These are phyloP conservation scores for Mangifera indica DNA, from an alignment of 345 rosid species.

Conservation along the genomic window DNA sequence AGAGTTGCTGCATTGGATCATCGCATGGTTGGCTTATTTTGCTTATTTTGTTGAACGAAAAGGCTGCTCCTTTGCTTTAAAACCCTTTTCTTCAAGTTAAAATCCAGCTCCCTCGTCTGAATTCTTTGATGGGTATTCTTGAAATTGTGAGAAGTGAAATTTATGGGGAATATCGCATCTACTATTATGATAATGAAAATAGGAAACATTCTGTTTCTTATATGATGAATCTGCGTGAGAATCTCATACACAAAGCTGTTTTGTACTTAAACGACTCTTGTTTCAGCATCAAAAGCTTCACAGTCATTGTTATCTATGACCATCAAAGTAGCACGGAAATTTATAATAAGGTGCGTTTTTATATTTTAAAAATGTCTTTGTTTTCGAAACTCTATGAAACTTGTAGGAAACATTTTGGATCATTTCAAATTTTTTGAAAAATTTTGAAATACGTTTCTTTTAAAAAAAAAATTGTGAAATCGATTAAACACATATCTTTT, in stretches of 20 bases:
- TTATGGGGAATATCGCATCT: neutral
- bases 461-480: too few species aligned
- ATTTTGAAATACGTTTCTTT: too few species aligned
- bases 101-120: neutral
- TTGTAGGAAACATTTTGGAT: too few species aligned
- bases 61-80: neutral
- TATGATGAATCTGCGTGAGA: neutral
- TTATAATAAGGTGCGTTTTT: too few species aligned
- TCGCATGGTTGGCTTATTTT: slow-evolving; percentile 12
- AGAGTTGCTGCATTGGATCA: slow-evolving; percentile 6
- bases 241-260: neutral
- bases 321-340: too few species aligned
- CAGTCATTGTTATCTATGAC: neutral
- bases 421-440: too few species aligned
- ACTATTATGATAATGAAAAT: too few species aligned
- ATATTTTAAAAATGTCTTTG: too few species aligned
- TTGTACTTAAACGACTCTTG: neutral
- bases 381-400: too few species aligned
- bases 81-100: neutral
- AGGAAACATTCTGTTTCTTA: neutral
- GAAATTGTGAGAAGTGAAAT: neutral
- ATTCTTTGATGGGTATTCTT: slow-evolving; percentile 1
- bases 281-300: neutral
- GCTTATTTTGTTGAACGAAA: neutral
- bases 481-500: too few species aligned